phyloP scores from a whole-genome alignment of 1,284 basidiomycete species.

The Irpex sp. region DNA sequence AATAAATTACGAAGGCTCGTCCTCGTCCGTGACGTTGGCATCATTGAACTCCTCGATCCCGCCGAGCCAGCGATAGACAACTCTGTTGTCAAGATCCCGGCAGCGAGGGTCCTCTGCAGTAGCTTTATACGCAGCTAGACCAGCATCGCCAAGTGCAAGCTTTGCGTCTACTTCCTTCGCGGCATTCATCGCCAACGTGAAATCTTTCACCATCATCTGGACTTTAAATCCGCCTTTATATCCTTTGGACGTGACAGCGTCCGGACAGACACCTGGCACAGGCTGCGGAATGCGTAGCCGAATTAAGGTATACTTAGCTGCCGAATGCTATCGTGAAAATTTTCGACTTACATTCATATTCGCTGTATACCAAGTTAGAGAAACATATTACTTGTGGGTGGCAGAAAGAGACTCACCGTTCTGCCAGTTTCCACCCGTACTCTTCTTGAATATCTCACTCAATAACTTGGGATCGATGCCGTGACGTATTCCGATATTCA shows the following conservation, averaged over 20 bases:
- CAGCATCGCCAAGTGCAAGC: conserved; percentile 3
- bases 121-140: conserved; percentile 1
- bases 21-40: neutral
- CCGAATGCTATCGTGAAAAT: neutral
- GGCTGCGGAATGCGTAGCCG: neutral
- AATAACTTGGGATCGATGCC: conserved; percentile 1
- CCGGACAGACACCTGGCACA: neutral
- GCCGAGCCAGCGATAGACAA: conserved; percentile 4
- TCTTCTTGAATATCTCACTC: conserved; percentile 7
- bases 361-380: neutral
- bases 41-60: neutral
- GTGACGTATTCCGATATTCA: conserved; percentile 5
- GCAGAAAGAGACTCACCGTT: neutral
- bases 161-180: conserved; percentile 4
- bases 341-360: conserved; percentile 6
- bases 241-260: conserved; percentile 2
- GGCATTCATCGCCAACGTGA: conserved; percentile 1
- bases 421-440: conserved; percentile 4
- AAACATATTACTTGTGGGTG: neutral
- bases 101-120: conserved; percentile 4
- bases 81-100: conserved; percentile 4
- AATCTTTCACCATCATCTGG: conserved; percentile 7
- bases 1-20: neutral
- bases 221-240: conserved; percentile 2
- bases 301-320: neutral